phyloP scores from a whole-genome alignment of 2,329 filamentous ascomycete genomes.

The Xylariales sp. region DNA sequence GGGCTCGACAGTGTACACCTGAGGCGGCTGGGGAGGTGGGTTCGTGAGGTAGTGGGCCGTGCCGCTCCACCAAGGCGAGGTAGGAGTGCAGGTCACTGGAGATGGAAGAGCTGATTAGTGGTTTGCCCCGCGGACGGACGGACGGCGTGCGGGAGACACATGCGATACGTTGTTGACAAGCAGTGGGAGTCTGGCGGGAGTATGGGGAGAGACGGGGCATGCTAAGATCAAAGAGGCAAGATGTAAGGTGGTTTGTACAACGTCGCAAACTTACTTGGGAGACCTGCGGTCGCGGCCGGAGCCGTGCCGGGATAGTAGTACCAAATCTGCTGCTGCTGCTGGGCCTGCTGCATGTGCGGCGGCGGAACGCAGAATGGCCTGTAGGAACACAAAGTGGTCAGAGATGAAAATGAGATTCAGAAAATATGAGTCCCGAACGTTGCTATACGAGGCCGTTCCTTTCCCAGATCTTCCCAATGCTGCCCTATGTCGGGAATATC shows the following conservation, averaged over 20 bases:
- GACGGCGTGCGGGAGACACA: background rate
- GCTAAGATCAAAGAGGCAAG: background rate
- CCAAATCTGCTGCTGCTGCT: slow-evolving; percentile 14
- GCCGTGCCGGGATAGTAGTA: slow-evolving; percentile 15
- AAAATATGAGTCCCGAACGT: background rate
- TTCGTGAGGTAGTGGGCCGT: slow-evolving; percentile 30
- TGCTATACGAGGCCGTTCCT: background rate
- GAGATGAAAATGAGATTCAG: background rate
- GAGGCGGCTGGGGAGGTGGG: slow-evolving; percentile 21
- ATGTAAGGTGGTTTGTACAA: background rate
- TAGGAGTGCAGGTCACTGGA: slow-evolving; percentile 14
- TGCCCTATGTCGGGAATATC: background rate
- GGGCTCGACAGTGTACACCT: slow-evolving; percentile 29
- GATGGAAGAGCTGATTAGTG: slow-evolving; percentile 2
- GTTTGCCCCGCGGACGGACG: background rate
- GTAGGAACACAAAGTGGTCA: background rate
- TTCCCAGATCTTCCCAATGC: background rate
- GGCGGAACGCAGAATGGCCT: slow-evolving; percentile 16
- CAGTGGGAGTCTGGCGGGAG: background rate
- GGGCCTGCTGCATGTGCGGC: slow-evolving; percentile 4
- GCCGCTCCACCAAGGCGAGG: slow-evolving; percentile 27
- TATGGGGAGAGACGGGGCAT: background rate
- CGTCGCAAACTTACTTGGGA: slow-evolving; percentile 22
- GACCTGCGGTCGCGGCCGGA: background rate
- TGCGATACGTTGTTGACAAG: background rate